Percentiles rank a stretch among this genome's conserved stretches.
These are phyloP conservation scores for Madurella fahalii DNA, from an alignment of 2,329 filamentous ascomycete species.

Conservation along the genomic window DNA sequence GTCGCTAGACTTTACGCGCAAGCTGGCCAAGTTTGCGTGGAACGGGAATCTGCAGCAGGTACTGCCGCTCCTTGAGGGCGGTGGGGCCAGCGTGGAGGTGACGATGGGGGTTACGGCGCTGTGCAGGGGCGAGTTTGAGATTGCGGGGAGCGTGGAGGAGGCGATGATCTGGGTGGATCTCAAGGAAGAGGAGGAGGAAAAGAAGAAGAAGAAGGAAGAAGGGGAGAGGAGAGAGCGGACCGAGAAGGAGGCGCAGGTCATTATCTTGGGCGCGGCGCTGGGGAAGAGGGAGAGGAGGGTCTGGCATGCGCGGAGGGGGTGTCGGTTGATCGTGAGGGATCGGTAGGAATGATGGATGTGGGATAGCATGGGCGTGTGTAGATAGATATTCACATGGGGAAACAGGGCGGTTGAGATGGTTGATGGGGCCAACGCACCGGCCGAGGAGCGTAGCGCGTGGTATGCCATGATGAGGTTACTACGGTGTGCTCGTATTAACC, in stretches of 20 bases:
- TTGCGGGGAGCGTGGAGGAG: conserved; percentile 79
- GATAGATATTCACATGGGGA: neutral
- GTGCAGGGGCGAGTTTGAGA: conserved; percentile 76
- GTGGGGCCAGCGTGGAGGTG: conserved; percentile 52
- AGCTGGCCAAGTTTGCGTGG: conserved; percentile 64
- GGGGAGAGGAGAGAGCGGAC: conserved; percentile 28
- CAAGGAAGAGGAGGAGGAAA: conserved; percentile 30
- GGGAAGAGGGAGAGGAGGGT: conserved; percentile 58
- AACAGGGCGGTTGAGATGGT: too few relatives aligned
- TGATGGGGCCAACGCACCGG: too few relatives aligned
- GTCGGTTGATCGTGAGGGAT: conserved; percentile 52
- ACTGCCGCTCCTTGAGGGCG: conserved; percentile 59
- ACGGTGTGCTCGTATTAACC: too few relatives aligned
- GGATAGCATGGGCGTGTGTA: neutral
- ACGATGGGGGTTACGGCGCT: conserved; percentile 69
- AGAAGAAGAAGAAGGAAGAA: conserved; percentile 21
- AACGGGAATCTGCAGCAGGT: conserved; percentile 77
- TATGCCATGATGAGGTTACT: too few relatives aligned
- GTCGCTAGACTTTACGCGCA: conserved; percentile 76
- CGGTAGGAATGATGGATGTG: conserved; percentile 22
- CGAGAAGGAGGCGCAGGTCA: conserved; percentile 48
- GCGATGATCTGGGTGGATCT: conserved; percentile 49
- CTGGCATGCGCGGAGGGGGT: conserved; percentile 60
- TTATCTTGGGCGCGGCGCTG: conserved; percentile 55
- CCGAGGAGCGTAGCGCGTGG: too few relatives aligned